Conservation (phyloP, 345 rosid genomes). For the Brassica nigra region DNA sequence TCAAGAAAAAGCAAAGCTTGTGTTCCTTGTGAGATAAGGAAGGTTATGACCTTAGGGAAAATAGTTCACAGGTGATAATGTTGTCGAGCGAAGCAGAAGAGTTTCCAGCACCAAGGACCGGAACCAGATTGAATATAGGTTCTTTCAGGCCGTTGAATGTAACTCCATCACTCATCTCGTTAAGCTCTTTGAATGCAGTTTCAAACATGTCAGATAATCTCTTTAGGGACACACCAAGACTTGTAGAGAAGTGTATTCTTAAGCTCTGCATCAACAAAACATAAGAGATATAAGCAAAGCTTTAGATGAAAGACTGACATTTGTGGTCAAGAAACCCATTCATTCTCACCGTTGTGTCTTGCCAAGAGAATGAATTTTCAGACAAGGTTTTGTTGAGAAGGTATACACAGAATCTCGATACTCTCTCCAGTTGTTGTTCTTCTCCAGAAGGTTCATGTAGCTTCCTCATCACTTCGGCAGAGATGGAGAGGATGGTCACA, state of each 20-base stretch:
- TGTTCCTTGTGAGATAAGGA: slow-evolving; percentile 6
- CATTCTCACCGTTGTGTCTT: slow-evolving; percentile 62
- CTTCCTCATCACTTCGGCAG: slow-evolving; percentile 47
- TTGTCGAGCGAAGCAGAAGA: slow-evolving; percentile 58
- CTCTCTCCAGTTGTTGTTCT: slow-evolving; percentile 47
- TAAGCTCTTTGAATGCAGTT: slow-evolving; percentile 52
- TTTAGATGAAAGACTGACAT: slow-evolving; percentile 7
- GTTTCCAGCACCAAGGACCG: slow-evolving; percentile 67
- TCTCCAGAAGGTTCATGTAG: slow-evolving; percentile 38
- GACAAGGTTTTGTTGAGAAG: slow-evolving; percentile 66
- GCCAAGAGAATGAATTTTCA: slow-evolving; percentile 70
- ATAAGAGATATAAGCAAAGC: slow-evolving; percentile 10
- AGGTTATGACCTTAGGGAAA: slow-evolving; percentile 56
- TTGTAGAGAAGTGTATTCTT: slow-evolving; percentile 63
- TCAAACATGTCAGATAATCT: slow-evolving; percentile 44
- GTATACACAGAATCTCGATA: slow-evolving; percentile 68
- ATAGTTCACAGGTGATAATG: slow-evolving; percentile 68
- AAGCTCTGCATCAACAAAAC: slow-evolving; percentile 52
- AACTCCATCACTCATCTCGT: slow-evolving; percentile 36
- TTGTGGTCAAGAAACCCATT: slow-evolving; percentile 11
- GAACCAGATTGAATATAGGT: slow-evolving; percentile 62
- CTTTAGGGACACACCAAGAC: slow-evolving; percentile 46
- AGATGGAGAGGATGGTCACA: slow-evolving; percentile 61
- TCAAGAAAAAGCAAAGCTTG: neutral
- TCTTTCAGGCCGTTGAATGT: slow-evolving; percentile 36